Percentiles rank a stretch among this genome's conserved stretches.
Conservation (phyloP, 2,329 filamentous ascomycete genomes). For the Fonsecaea nubica region DNA sequence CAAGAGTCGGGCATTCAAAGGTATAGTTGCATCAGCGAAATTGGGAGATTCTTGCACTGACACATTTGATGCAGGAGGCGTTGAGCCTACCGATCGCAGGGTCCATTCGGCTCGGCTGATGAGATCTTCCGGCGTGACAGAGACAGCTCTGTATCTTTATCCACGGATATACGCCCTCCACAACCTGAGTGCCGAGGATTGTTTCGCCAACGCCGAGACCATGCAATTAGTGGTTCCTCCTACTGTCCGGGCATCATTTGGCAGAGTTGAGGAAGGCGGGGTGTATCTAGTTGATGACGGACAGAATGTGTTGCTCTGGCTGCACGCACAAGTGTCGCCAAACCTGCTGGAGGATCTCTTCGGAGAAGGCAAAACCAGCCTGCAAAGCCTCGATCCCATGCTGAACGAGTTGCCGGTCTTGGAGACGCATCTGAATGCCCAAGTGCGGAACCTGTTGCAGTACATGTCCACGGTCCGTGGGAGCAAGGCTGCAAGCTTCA, state of each 20-base stretch:
- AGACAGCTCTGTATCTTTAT: conserved; percentile 91
- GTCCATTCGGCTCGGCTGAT: conserved; percentile 92
- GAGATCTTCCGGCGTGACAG: conserved; percentile 81
- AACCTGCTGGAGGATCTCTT: conserved; percentile 92
- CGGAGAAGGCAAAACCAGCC: conserved; percentile 72
- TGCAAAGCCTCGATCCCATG: conserved; percentile 82
- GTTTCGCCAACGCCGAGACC: conserved; percentile 85
- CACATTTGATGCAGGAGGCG: conserved; percentile 63
- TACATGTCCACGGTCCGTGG: conserved; percentile 81
- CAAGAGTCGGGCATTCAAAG: conserved; percentile 92
- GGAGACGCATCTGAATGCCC: conserved; percentile 90
- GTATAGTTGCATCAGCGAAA: conserved; percentile 41
- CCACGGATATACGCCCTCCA: conserved; percentile 91
- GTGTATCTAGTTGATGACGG: conserved; percentile 96
- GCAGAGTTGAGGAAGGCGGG: conserved; percentile 87
- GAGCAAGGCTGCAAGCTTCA: conserved; percentile 85
- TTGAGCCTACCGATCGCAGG: conserved; percentile 86
- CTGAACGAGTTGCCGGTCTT: conserved; percentile 79
- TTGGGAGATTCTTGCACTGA: conserved; percentile 3
- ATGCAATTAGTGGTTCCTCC: conserved; percentile 87
- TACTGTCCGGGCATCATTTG: conserved; percentile 80
- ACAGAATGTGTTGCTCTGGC: conserved; percentile 88
- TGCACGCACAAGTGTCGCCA: conserved; percentile 89
- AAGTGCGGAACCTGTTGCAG: conserved; percentile 90
- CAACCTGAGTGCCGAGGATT: conserved; percentile 83